Evolutionary conservation across 2,329 filamentous ascomycete genomes (phyloP).

Genomic region (Fusarium hainanense): DNA sequence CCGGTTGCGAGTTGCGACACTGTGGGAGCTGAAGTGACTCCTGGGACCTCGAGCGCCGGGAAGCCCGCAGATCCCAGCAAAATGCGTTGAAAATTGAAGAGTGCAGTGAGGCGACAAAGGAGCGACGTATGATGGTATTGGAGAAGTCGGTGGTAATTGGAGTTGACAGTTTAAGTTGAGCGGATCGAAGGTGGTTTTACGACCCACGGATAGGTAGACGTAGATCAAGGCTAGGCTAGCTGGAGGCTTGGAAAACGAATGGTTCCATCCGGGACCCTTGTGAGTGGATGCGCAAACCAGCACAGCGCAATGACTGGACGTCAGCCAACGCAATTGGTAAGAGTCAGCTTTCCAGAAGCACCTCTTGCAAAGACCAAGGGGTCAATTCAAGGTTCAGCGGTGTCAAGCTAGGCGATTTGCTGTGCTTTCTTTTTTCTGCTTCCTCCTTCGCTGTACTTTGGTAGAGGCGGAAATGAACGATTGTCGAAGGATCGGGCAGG

Average conservation of each 20-base stretch:
- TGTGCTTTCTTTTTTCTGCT: neutral
- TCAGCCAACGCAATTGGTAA: conserved; percentile 13
- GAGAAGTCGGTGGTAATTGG: conserved; percentile 21
- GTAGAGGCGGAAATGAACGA: neutral
- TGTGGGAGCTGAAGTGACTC: conserved; percentile 35
- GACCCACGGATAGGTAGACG: conserved; percentile 36
- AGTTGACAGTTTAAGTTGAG: conserved; percentile 40
- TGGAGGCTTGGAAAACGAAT: conserved; percentile 43
- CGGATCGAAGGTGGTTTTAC: conserved; percentile 45
- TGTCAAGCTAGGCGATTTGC: neutral
- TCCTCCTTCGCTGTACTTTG: neutral
- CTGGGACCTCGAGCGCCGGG: conserved; percentile 44
- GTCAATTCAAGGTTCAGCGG: neutral
- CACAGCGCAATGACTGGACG: conserved; percentile 14
- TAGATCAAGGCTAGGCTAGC: conserved; percentile 39
- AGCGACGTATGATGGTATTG: conserved; percentile 3
- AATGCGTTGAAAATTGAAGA: conserved; percentile 23
- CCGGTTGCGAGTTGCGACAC: conserved; percentile 36
- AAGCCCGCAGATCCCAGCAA: conserved; percentile 46
- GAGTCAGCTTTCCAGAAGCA: conserved; percentile 19
- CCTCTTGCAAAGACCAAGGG: conserved; percentile 19
- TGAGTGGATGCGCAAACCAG: conserved; percentile 30
- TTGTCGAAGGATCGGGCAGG: too few relatives aligned
- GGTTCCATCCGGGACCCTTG: conserved; percentile 45
- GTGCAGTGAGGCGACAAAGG: conserved; percentile 8